Conservation (phyloP, 2,329 filamentous ascomycete genomes). For the Ceratocystis cacaofunesta region DNA sequence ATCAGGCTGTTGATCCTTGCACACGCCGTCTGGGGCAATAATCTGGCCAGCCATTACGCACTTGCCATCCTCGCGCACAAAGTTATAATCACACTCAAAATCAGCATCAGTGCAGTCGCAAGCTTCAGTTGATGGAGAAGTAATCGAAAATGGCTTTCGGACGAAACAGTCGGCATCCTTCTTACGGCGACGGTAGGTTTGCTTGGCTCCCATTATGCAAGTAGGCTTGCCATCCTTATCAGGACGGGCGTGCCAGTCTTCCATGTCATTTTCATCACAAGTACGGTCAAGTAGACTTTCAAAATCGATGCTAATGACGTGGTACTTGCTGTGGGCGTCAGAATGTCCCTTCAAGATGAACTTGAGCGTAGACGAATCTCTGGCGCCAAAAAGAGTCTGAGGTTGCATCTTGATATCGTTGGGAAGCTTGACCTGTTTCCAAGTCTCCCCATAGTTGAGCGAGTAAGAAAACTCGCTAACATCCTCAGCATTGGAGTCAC, state of each 20-base stretch:
- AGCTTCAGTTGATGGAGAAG: slow-evolving; percentile 49
- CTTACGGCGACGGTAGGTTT: slow-evolving; percentile 74
- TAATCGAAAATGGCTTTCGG: slow-evolving; percentile 69
- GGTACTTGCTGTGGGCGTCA: slow-evolving; percentile 36
- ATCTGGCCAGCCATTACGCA: slow-evolving; percentile 54
- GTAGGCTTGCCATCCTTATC: slow-evolving; percentile 67
- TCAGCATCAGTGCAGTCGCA: slow-evolving; percentile 75
- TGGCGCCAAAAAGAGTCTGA: slow-evolving; percentile 66
- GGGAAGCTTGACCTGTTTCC: slow-evolving; percentile 58
- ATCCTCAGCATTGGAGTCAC: slow-evolving; percentile 52
- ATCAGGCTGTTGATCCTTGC: slow-evolving; percentile 46
- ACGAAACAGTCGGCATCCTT: slow-evolving; percentile 81
- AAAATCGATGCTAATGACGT: slow-evolving; percentile 71
- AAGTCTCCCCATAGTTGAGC: slow-evolving; percentile 74
- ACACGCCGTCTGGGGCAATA: slow-evolving; percentile 54
- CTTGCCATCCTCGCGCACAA: slow-evolving; percentile 52
- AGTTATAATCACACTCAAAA: slow-evolving; percentile 96
- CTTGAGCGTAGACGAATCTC: slow-evolving; percentile 83
- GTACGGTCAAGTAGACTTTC: slow-evolving; percentile 62
- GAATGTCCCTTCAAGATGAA: slow-evolving; percentile 62
- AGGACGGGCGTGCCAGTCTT: slow-evolving; percentile 74
- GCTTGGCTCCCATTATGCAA: slow-evolving; percentile 92
- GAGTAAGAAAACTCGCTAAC: slow-evolving; percentile 55
- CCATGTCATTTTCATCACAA: slow-evolving; percentile 65
- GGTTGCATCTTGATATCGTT: slow-evolving; percentile 53